Evolutionary conservation across 2,329 filamentous ascomycete species (phyloP), one percentile per base, ranked within the genome.

Genomic region (Penicillium sp.): DNA sequence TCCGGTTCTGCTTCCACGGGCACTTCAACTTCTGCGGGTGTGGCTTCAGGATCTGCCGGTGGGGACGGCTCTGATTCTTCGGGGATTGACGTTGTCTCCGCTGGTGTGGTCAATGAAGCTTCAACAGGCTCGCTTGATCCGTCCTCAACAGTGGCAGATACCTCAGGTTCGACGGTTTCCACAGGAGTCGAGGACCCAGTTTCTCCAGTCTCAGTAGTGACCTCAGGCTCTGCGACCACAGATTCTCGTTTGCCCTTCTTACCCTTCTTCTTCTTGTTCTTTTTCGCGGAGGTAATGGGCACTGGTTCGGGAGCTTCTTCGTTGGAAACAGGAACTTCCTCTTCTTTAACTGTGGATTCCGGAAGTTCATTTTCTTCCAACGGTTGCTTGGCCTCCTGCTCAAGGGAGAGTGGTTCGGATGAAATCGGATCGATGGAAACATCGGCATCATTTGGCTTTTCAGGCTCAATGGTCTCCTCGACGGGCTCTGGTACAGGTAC

Each of bases 251-350:
- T 69, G 30, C 66, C 67, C 59, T 77, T 79, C 66, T 78, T 78
- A 9, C 65, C 66, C 60, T 74, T 77, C 60, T 71, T 74, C 58
- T 67, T 66, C 61, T 74, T 78, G 57, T 70, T 73, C 60, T 68
- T n/a, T n/a, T n/a, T 71, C 5, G 63, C 61, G n/a, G 45, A 23
- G n/a, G 45, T n/a, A 23, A 47, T 40, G 5, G 23, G 3, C 9
- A 23, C n/a, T 30, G 47, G 21, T 11, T 55, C 33, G 3, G 24
- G 14, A 2, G 5, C 9, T 48, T 55, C 43, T 40, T 48, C 30
- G n/a, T 2, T 23, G 20, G 45, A 12, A 6, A 11, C n/a, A 7
- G 30, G 26, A 6, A 16, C 28, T 21, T 35, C 18, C 8, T 50
- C 47, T 38, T 50, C 47, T 23, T 38, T 23, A 8, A 5, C 11